Percentiles rank a stretch among this genome's conserved stretches.
Evolutionary conservation across 2,329 filamentous ascomycete species (phyloP).

Genomic region (Fusarium musae): DNA sequence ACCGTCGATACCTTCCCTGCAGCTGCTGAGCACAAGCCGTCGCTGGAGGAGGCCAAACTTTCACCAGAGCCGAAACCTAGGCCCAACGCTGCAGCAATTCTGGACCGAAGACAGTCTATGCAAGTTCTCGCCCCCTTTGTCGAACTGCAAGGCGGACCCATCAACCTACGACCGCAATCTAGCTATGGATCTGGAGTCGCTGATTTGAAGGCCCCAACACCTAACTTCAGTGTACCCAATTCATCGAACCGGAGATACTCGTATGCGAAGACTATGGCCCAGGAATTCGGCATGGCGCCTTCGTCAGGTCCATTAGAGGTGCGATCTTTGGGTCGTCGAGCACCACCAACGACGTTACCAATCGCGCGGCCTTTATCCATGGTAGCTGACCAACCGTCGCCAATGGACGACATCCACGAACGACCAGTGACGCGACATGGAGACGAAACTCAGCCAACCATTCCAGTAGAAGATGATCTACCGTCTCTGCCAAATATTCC

Average conservation of each 20-base stretch:
- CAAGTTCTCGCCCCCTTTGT: conserved; percentile 58
- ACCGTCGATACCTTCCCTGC: conserved; percentile 60
- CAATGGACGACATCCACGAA: conserved; percentile 43
- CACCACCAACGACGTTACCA: conserved; percentile 58
- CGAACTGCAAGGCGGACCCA: conserved; percentile 51
- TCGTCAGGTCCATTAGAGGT: conserved; percentile 32
- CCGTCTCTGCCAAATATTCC: conserved; percentile 25
- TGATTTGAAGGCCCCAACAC: conserved; percentile 46
- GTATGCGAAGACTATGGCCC: conserved; percentile 46
- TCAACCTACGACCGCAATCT: conserved; percentile 39
- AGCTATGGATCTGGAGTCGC: conserved; percentile 26
- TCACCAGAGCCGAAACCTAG: conserved; percentile 54
- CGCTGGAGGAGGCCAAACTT: conserved; percentile 37
- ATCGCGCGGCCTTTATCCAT: conserved; percentile 65
- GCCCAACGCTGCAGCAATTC: conserved; percentile 64
- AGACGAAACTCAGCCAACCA: conserved; percentile 30
- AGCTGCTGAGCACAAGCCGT: conserved; percentile 32
- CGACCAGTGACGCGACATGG: conserved; percentile 47
- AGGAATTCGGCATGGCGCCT: conserved; percentile 27
- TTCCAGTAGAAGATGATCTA: conserved; percentile 24
- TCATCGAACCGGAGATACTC: conserved; percentile 59
- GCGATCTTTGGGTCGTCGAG: conserved; percentile 36
- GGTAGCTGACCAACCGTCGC: conserved; percentile 64
- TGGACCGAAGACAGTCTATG: conserved; percentile 63
- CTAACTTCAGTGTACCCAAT: conserved; percentile 66